Percentiles rank a stretch among this genome's conserved stretches.
phyloP scores from a whole-genome alignment of 345 rosid species.

The Geranium brycei region DNA sequence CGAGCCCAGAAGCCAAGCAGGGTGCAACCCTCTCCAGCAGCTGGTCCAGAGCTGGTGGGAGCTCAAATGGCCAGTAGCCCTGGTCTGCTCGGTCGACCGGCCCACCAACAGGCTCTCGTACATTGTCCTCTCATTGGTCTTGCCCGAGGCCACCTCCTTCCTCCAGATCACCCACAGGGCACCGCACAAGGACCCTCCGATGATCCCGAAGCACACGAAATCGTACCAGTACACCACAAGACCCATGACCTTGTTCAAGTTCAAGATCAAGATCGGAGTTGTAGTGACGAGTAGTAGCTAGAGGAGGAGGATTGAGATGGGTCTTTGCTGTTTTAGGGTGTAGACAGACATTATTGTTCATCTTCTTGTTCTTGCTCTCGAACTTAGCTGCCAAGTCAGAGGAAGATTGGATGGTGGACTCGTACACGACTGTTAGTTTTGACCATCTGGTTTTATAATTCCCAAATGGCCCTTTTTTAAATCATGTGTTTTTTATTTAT shows the following conservation, averaged over 20 bases:
- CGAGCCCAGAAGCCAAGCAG: constrained; percentile 64
- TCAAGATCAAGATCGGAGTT: background rate
- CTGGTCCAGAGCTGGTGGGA: constrained; percentile 54
- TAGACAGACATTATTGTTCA: background rate
- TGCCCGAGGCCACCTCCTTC: constrained; percentile 26
- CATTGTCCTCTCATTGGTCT: constrained; percentile 14
- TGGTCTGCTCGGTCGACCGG: constrained; percentile 15
- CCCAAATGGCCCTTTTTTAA: no score
- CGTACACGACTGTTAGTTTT: background rate
- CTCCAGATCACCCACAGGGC: constrained; percentile 50
- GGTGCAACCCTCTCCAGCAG: constrained; percentile 75
- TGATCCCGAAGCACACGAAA: constrained; percentile 63
- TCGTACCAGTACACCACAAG: constrained; percentile 57
- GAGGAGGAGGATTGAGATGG: background rate
- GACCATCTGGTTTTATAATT: background rate
- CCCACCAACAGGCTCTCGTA: constrained; percentile 35
- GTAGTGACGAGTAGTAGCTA: no score
- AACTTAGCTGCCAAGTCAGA: background rate
- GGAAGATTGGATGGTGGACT: background rate
- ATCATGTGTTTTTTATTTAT: no score
- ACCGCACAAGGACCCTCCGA: constrained; percentile 34
- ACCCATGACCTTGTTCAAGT: constrained; percentile 25
- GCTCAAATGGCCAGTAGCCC: constrained; percentile 29
- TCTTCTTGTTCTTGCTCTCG: background rate
- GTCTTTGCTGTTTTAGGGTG: background rate